Evolutionary conservation across 768 basidiomycete genomes (phyloP), one percentile per base, ranked within the genome.

Genomic region (Boletus pseudopeckii): DNA sequence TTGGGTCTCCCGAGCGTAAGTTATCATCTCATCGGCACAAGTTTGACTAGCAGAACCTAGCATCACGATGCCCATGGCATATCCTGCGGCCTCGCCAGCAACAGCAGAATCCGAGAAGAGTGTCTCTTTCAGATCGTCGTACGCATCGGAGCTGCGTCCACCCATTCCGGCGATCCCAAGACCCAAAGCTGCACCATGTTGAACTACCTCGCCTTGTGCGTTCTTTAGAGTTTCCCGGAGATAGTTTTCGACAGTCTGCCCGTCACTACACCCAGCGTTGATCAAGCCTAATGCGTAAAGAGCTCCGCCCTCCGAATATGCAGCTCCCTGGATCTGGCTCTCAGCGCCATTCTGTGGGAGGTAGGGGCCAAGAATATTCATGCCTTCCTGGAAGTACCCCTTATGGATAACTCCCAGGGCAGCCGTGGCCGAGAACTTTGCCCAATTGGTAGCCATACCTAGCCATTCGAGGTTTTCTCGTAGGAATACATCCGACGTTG

Each of bases 41-140:
- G 83, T 85, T 28, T 79, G 76, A 40, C 85, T 85, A 15, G 84
- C 94, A 3, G 92, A 94, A n/a, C 94, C 97, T 7, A 99, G 80
- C 95, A 98, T 98, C 66, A 98, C 83, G 49, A 99, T 77, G 32
- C 97, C 97, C 95, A 99, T 98, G 2, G 95, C 90, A 71, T 92
- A 98, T 14, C 97, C 97, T 38, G 93, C 83, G 6, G 90, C 95
- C 73, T 98, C 97, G 14, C 97, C 95, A 9, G 94, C 92, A 33
- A 98, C 85, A 33, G 97, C 97, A 10, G 92, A 94, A 73, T 99
- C 97, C 59, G 80, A 87, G 78, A 92, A 99, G 28, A 98, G 82
- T 7, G 86, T 81, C 48, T 82, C 85, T 71, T 95, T 92, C 49
- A 99, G 76, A 57, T 92, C 90, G 32, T 98, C 96, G 67, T 97